Evolutionary conservation across 805 yeast genomes (phyloP), one percentile per base, ranked within the genome.

Genomic region (Saturnispora dispora): DNA sequence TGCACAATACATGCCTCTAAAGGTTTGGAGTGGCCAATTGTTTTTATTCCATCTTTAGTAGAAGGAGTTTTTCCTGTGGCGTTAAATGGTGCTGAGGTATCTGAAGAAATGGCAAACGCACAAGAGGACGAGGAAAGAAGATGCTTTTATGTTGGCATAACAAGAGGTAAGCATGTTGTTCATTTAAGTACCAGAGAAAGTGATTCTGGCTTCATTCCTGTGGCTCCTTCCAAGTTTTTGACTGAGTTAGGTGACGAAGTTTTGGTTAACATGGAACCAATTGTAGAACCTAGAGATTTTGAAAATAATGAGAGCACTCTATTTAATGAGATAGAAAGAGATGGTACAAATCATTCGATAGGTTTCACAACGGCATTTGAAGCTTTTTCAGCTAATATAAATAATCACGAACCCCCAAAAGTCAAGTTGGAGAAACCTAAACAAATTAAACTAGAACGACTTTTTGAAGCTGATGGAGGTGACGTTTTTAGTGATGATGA

Each of bases 1-100:
- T 84, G 95, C 0, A 93, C 98, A 0, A 84, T 91, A 11, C 99
- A 91, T 63, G 88, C 89, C 0, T 81, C 97, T 1, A 91, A 91
- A 63, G 99, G 99, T 1, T 71, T 90, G 2, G 99, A 91, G 63
- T 91, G 98, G 97, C 91, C 96, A 0, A 79, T 87, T 13, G 97
- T 91, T 0, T 87, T 88, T 61, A 77, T 88, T 11, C 88, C 95
- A 0, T 84, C 87, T 0, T 67, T 86, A 17, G 71, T 77, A 32
- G 87, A 85, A 45, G 83, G 85, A 1, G 64, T 78, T 13, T 67
- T 87, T 11, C 96, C 96, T 65, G 2, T 75, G 74, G 60, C 78
- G 79, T 0, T 56, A 67, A n/a, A 60, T 62, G 33, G 56, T 55
- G 6, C 65, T 60, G 0, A 65, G 17, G 33, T 48, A 62, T 25